phyloP scores from a whole-genome alignment of 495 filamentous ascomycete species.

The Immersiella caudata region DNA sequence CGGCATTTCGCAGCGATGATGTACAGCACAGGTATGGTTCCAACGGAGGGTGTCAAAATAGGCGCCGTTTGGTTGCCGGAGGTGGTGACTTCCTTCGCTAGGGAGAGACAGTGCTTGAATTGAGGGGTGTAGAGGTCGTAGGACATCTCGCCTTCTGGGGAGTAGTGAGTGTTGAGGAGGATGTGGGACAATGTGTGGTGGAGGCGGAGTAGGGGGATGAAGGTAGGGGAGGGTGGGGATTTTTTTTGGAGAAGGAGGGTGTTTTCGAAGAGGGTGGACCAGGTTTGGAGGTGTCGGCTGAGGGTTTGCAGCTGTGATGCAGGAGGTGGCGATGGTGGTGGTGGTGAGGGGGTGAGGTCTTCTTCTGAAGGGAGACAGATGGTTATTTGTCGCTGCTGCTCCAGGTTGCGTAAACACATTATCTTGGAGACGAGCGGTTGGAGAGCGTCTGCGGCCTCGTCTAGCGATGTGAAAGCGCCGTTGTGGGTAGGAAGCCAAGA shows the following conservation, averaged over 20 bases:
- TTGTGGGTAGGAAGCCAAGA: background rate
- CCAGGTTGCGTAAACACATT: background rate
- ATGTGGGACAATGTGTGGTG: background rate
- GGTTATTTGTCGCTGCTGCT: background rate
- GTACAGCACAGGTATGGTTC: background rate
- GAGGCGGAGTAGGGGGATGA: background rate
- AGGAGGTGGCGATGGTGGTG: no score
- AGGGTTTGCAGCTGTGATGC: background rate
- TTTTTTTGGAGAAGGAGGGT: background rate
- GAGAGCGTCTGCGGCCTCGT: background rate
- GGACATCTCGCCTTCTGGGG: background rate
- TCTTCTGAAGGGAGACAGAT: background rate
- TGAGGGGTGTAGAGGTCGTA: background rate
- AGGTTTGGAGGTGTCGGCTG: background rate
- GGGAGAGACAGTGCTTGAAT: background rate
- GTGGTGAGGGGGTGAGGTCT: background rate
- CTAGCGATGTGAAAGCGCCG: background rate
- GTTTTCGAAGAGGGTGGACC: background rate
- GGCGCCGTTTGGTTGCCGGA: background rate
- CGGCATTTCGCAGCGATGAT: conserved; percentile 2
- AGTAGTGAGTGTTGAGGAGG: background rate
- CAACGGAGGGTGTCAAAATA: background rate
- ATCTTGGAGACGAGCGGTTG: background rate
- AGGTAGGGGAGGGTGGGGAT: background rate
- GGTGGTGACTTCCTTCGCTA: background rate